Percentiles rank a stretch among this genome's conserved stretches.
phyloP scores from a whole-genome alignment of 2,329 filamentous ascomycete species.

The Fusarium falciforme region DNA sequence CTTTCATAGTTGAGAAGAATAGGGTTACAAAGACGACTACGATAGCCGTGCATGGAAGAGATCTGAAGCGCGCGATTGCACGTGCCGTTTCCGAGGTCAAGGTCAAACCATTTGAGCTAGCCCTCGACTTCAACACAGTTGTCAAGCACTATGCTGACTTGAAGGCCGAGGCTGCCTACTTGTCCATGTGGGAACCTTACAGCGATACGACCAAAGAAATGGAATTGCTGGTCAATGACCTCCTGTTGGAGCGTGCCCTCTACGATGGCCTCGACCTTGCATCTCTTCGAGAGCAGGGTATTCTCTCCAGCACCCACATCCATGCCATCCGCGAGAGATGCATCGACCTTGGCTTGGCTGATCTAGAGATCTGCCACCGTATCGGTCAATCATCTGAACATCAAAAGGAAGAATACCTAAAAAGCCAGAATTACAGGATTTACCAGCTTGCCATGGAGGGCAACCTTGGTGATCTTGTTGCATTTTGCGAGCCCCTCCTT shows the following conservation, averaged over 20 bases:
- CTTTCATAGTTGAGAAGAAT: slow-evolving; percentile 46
- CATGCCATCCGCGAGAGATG: slow-evolving; percentile 45
- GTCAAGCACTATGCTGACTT: slow-evolving; percentile 41
- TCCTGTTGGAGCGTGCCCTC: slow-evolving; percentile 43
- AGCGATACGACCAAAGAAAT: slow-evolving; percentile 39
- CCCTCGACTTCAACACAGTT: slow-evolving; percentile 38
- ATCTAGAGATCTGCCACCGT: slow-evolving; percentile 44
- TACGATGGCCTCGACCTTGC: slow-evolving; percentile 44
- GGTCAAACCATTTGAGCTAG: slow-evolving; percentile 10
- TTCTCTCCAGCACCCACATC: slow-evolving; percentile 37
- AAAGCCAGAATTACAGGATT: slow-evolving; percentile 35
- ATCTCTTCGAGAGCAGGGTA: slow-evolving; percentile 24
- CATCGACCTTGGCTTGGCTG: slow-evolving; percentile 41
- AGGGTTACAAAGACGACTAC: slow-evolving; percentile 33
- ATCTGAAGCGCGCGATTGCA: slow-evolving; percentile 52
- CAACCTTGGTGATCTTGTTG: slow-evolving; percentile 37
- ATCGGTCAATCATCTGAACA: slow-evolving; percentile 40
- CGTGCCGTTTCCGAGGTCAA: slow-evolving; percentile 47
- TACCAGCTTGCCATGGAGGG: slow-evolving; percentile 40
- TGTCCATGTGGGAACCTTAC: slow-evolving; percentile 13
- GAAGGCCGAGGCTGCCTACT: slow-evolving; percentile 27
- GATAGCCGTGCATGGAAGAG: slow-evolving; percentile 48
- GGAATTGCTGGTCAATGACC: slow-evolving; percentile 41
- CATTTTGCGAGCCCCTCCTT: slow-evolving; percentile 45
- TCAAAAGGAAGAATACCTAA: slow-evolving; percentile 26